A percentile compares a stretch with the other conserved stretches of the same genome.
These are phyloP conservation scores for Phytophthora fragariae DNA, from an alignment of 352 stramenopile genomes.

Conservation along the genomic window DNA sequence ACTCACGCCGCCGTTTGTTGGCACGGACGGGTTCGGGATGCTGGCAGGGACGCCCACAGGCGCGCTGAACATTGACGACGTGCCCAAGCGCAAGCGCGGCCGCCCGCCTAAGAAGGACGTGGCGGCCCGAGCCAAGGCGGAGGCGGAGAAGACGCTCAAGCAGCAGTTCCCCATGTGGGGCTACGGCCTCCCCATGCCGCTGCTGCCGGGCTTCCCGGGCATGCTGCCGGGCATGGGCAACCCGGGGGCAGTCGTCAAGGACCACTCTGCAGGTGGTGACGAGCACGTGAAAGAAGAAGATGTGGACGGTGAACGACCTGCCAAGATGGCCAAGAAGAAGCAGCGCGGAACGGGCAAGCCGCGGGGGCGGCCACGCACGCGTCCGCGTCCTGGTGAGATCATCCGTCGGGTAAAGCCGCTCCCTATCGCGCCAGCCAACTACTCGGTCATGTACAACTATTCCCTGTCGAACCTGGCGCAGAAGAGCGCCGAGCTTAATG, in stretches of 20 bases:
- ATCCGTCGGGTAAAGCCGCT: slow-evolving; percentile 76
- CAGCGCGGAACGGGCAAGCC: slow-evolving; percentile 73
- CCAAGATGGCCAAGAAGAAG: slow-evolving; percentile 81
- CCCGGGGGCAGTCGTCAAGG: slow-evolving; percentile 43
- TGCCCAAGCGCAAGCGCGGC: slow-evolving; percentile 75
- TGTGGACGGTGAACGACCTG: slow-evolving; percentile 27
- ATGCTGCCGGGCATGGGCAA: slow-evolving; percentile 44
- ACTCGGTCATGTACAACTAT: slow-evolving; percentile 84
- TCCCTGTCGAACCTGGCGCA: slow-evolving; percentile 60
- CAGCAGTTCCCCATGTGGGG: slow-evolving; percentile 75
- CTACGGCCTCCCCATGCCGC: slow-evolving; percentile 63
- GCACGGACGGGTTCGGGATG: slow-evolving; percentile 43
- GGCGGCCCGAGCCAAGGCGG: slow-evolving; percentile 50
- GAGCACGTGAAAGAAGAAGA: slow-evolving; percentile 41
- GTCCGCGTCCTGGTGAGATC: slow-evolving; percentile 76
- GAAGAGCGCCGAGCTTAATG: slow-evolving; percentile 59
- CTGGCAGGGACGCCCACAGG: slow-evolving; percentile 29
- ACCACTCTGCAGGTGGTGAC: slow-evolving; percentile 36
- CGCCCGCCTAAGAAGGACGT: slow-evolving; percentile 75
- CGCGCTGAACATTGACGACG: slow-evolving; percentile 51
- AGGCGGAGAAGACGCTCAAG: slow-evolving; percentile 66
- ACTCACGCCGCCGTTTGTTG: slow-evolving; percentile 33
- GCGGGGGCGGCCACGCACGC: slow-evolving; percentile 73
- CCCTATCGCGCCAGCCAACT: slow-evolving; percentile 77
- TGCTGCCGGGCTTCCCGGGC: slow-evolving; percentile 54